Conservation (phyloP, 192 early-diverging fungal species). For the Fimicolochytrium jonesii region DNA sequence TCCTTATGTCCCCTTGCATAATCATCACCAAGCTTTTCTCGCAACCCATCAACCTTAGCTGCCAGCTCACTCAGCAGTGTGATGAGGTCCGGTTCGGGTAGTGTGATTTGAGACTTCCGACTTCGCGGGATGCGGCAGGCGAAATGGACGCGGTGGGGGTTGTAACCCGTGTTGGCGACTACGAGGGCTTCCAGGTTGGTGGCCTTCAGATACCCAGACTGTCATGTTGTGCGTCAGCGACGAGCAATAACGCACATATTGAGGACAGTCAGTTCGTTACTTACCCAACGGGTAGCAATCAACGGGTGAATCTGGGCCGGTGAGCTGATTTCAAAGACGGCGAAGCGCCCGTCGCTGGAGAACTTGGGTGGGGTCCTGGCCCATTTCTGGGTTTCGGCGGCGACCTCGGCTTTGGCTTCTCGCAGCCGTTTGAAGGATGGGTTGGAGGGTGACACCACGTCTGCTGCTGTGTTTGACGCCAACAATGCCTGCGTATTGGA, state of each 20-base stretch:
- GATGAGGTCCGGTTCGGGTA: slow-evolving; percentile 3
- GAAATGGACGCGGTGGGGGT: background rate
- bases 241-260: background rate
- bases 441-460: background rate
- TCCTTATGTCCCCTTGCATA: slow-evolving; percentile 4
- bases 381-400: slow-evolving; percentile 3
- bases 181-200: background rate
- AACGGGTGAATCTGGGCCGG: slow-evolving; percentile 1
- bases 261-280: background rate
- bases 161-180: slow-evolving; percentile 6
- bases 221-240: too few species aligned
- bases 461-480: background rate
- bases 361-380: slow-evolving; percentile 1
- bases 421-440: background rate
- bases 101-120: too few species aligned
- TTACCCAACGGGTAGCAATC: slow-evolving; percentile 9
- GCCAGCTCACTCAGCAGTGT: background rate
- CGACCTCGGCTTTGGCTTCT: background rate
- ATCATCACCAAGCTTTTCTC: background rate
- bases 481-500: too few species aligned
- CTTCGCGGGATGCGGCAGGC: background rate
- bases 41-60: background rate
- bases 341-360: background rate
- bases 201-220: background rate
- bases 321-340: background rate